A percentile compares a stretch with the other conserved stretches of the same genome.
Evolutionary conservation across 345 rosid species (phyloP).

Genomic region (Populus pruinosa): DNA sequence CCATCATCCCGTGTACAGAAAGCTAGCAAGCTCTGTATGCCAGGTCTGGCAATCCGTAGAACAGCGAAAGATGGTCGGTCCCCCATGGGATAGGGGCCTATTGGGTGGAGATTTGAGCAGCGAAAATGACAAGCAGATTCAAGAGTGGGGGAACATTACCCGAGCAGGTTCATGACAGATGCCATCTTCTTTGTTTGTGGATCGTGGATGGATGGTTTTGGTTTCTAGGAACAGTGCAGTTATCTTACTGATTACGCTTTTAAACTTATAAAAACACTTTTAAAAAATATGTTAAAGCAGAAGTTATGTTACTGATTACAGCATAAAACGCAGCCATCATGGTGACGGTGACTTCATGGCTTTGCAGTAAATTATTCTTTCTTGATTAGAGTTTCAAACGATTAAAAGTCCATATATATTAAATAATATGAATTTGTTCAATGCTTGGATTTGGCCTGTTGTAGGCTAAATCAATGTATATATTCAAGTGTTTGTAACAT

Average conservation of each 20-base stretch:
- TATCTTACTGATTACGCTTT: too few species aligned
- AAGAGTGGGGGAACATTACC: background rate
- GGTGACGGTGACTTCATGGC: background rate
- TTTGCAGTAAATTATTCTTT: background rate
- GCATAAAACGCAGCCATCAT: background rate
- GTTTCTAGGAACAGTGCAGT: background rate
- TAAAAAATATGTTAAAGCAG: too few species aligned
- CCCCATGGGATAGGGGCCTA: constrained; percentile 5
- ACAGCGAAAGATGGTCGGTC: background rate
- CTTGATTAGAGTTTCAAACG: too few species aligned
- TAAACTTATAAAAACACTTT: too few species aligned
- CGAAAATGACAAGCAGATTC: background rate
- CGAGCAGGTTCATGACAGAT: background rate
- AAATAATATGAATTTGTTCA: too few species aligned
- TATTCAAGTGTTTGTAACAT: too few species aligned
- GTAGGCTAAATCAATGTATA: too few species aligned
- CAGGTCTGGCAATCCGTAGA: background rate
- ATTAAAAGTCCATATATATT: too few species aligned
- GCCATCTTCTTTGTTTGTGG: background rate
- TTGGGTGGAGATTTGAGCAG: background rate
- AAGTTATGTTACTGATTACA: background rate
- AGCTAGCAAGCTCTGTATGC: background rate
- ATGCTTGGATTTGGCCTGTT: too few species aligned
- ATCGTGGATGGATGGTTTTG: background rate
- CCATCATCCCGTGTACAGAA: too few species aligned